A percentile compares a stretch with the other conserved stretches of the same genome.
phyloP scores from a whole-genome alignment of 2,329 filamentous ascomycete species.

The Sporothrix pallida region DNA sequence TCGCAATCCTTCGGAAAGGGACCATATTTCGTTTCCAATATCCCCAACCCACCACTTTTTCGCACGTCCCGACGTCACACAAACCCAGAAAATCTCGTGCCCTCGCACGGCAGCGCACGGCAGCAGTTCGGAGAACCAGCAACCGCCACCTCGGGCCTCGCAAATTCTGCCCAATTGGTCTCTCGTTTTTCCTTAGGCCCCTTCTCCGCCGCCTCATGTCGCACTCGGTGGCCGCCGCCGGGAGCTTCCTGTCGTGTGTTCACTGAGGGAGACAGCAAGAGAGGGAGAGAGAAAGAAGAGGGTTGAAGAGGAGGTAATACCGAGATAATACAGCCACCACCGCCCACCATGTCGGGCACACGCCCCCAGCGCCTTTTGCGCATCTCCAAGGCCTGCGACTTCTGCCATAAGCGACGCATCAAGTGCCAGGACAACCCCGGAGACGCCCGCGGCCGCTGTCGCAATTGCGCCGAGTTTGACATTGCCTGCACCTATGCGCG shows the following conservation, averaged over 20 bases:
- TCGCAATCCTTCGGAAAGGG: constrained; percentile 3
- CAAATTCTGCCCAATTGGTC: background rate
- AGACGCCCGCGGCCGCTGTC: constrained; percentile 34
- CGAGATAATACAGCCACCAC: background rate
- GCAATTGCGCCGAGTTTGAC: constrained; percentile 40
- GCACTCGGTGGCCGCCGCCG: constrained; percentile 21
- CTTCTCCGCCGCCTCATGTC: constrained; percentile 18
- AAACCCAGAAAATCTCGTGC: background rate
- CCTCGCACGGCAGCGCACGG: constrained; percentile 13
- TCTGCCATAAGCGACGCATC: constrained; percentile 40
- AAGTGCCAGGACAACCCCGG: constrained; percentile 37
- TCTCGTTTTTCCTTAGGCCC: background rate
- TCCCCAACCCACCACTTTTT: background rate
- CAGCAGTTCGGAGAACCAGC: background rate
- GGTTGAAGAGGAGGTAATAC: background rate
- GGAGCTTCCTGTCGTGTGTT: constrained; percentile 14
- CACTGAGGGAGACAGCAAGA: constrained; percentile 13
- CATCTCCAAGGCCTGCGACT: constrained; percentile 38
- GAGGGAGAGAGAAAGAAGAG: background rate
- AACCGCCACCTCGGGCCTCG: background rate
- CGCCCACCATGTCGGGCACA: background rate
- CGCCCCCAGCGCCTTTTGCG: constrained; percentile 37
- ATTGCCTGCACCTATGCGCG: constrained; percentile 39
- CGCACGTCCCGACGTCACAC: constrained; percentile 13
- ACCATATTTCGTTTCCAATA: too few relatives aligned